Evolutionary conservation across 257 asterid species (phyloP).

Genomic region (Solanum verrucosum): DNA sequence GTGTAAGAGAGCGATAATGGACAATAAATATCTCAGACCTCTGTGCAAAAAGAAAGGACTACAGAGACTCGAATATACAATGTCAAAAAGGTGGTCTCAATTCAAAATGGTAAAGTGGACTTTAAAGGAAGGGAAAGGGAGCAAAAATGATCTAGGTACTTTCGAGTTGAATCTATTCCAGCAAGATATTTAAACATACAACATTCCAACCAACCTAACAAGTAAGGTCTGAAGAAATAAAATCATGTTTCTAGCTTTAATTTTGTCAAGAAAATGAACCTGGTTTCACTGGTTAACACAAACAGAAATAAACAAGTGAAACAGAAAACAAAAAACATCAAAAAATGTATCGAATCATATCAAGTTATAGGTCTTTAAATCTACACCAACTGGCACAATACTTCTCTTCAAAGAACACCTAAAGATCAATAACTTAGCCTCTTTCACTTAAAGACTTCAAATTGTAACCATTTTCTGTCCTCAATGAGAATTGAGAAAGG

Average conservation of each 20-base stretch:
- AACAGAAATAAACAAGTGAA: not conserved
- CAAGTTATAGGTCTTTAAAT: not conserved
- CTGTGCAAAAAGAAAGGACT: not conserved
- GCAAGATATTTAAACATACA: not conserved
- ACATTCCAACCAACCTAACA: not conserved
- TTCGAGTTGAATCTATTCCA: not conserved
- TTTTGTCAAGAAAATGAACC: not conserved
- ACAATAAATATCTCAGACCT: not conserved
- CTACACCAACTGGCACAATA: not conserved
- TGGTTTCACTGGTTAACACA: not conserved
- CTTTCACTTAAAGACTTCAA: not conserved
- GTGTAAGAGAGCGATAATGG: not conserved
- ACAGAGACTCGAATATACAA: not conserved
- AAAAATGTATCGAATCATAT: not conserved
- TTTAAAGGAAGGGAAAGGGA: not conserved
- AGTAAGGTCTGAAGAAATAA: not conserved
- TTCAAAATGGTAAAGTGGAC: not conserved
- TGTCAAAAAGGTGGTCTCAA: not conserved
- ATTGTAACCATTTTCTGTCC: not conserved
- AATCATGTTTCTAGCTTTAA: not conserved
- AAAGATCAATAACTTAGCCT: not conserved
- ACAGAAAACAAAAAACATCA: not conserved
- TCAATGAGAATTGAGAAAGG: not conserved
- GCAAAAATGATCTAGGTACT: not conserved
- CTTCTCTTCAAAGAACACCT: not conserved